Percentiles rank a stretch among this genome's conserved stretches.
phyloP scores from a whole-genome alignment of 257 asterid genomes.

The Plectranthus barbatus region DNA sequence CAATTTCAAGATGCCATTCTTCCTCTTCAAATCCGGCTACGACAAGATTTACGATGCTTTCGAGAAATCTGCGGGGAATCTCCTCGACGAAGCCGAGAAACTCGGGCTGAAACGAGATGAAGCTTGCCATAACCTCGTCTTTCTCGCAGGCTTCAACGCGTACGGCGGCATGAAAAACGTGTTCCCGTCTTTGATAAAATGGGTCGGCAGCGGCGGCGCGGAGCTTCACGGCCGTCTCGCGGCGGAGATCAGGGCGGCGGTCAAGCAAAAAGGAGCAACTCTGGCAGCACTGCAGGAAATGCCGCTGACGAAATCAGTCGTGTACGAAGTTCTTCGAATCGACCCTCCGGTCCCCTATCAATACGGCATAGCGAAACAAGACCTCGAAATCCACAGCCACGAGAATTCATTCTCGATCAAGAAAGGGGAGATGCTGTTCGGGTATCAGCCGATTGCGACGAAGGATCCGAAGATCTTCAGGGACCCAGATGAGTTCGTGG shows the following conservation, averaged over 20 bases:
- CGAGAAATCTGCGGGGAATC: conserved; percentile 15
- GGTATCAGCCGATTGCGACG: conserved; percentile 66
- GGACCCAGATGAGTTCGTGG: conserved; percentile 32
- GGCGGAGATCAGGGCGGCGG: conserved; percentile 42
- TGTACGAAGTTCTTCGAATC: conserved; percentile 54
- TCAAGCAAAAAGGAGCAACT: conserved; percentile 38
- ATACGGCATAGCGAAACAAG: conserved; percentile 51
- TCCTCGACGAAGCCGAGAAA: conserved; percentile 47
- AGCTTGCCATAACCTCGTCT: conserved; percentile 69
- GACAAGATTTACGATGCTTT: conserved; percentile 44
- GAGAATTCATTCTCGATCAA: conserved; percentile 45
- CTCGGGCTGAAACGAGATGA: conserved; percentile 57
- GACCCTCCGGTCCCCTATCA: conserved; percentile 78
- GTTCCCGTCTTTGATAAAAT: conserved; percentile 50
- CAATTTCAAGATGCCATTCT: conserved; percentile 36
- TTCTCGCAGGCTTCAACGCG: conserved; percentile 77
- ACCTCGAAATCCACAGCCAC: conserved; percentile 44
- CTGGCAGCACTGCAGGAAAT: conserved; percentile 31
- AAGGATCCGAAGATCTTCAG: conserved; percentile 48
- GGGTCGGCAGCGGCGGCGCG: conserved; percentile 56
- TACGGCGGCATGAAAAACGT: conserved; percentile 75
- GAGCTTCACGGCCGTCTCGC: conserved; percentile 49
- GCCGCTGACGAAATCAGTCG: conserved; percentile 53
- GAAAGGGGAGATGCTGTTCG: conserved; percentile 73
- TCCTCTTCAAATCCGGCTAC: conserved; percentile 36